phyloP scores from a whole-genome alignment of 1,284 basidiomycete species.

The Ustilago cynodontis region DNA sequence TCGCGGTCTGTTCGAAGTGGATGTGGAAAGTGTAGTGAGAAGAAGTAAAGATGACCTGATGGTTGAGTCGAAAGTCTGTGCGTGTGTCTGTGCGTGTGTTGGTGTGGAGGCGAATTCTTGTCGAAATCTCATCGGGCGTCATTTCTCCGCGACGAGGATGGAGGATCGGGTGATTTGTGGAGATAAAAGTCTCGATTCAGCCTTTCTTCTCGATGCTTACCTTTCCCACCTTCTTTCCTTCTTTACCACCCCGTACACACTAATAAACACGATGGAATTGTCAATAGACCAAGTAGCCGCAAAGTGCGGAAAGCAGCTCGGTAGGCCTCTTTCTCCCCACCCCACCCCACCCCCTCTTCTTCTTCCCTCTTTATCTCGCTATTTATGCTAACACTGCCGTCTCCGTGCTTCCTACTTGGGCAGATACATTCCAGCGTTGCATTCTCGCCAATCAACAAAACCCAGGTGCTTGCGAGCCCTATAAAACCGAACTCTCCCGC shows the following conservation, averaged over 20 bases:
- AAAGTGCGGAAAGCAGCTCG: slow-evolving; percentile 57
- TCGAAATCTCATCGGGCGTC: slow-evolving; percentile 2
- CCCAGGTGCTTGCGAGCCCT: slow-evolving; percentile 46
- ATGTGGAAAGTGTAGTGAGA: not conserved
- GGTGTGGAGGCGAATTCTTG: slow-evolving; percentile 17
- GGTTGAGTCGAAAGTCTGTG: slow-evolving; percentile 15
- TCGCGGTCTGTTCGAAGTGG: not conserved
- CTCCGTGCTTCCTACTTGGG: not conserved
- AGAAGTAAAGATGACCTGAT: not conserved
- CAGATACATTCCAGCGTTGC: slow-evolving; percentile 64
- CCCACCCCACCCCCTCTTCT: not conserved
- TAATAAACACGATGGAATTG: slow-evolving; percentile 39
- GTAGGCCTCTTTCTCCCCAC: slow-evolving; percentile 8
- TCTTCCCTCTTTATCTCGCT: not conserved
- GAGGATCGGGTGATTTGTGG: slow-evolving; percentile 21
- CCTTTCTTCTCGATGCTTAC: slow-evolving; percentile 5
- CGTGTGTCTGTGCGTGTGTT: slow-evolving; percentile 8
- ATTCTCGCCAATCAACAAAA: slow-evolving; percentile 61
- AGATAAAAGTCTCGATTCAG: not conserved
- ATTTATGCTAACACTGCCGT: not conserved
- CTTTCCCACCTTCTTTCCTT: not conserved
- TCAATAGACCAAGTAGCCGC: slow-evolving; percentile 57
- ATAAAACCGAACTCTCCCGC: slow-evolving; percentile 54
- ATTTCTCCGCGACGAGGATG: not conserved
- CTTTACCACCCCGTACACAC: slow-evolving; percentile 1